Evolutionary conservation across 306 rosid genomes (phyloP), one percentile per base, ranked within the genome.

Genomic region (Gastrolobium villosum): DNA sequence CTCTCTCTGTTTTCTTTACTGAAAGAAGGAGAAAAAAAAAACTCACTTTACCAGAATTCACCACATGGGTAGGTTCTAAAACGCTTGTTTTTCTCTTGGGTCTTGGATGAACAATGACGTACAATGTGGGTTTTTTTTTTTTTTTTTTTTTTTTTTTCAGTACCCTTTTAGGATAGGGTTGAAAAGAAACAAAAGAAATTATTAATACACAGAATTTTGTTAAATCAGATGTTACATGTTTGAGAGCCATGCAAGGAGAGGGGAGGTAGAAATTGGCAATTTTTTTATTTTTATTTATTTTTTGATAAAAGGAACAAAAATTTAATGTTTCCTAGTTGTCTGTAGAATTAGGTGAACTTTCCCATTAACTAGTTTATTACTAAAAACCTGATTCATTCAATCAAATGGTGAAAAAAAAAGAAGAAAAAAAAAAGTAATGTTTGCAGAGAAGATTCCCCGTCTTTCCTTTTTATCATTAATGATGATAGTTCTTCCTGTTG

Each of bases 401-500:
- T 83, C 35, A 70, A 85, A 82, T 72, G 68, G 75, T 81, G 82
- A 75, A 83, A 79, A 57, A 77, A 60, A 14, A 48, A 74, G 4
- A 56, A 70, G 79, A 79, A 57, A 77, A 60, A 14, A 48, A 74
- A 10, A 56, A 70, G 79, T 65, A 65, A 44, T 34, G 82, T 44
- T 77, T 70, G 84, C 88, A 92, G 89, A 85, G 94, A 94, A 94
- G 97, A 88, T 94, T 94, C 98, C 90, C 85, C 31, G 59, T 65
- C 77, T 88, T 84, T 84, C 88, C 90, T 80, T 93, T 87, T 83
- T 79, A 88, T 83, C 87, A 86, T 84, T 81, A 87, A 92, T 92
- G 89, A 94, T 89, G 93, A 92, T 86, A 89, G 85, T 85, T 90
- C 86, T 84, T 88, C 88, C 80, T 83, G 85, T 84, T 84, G 85